These are phyloP conservation scores for Cryptococcus jaspeensis DNA, from an alignment of 1,284 basidiomycete genomes.

Conservation along the genomic window DNA sequence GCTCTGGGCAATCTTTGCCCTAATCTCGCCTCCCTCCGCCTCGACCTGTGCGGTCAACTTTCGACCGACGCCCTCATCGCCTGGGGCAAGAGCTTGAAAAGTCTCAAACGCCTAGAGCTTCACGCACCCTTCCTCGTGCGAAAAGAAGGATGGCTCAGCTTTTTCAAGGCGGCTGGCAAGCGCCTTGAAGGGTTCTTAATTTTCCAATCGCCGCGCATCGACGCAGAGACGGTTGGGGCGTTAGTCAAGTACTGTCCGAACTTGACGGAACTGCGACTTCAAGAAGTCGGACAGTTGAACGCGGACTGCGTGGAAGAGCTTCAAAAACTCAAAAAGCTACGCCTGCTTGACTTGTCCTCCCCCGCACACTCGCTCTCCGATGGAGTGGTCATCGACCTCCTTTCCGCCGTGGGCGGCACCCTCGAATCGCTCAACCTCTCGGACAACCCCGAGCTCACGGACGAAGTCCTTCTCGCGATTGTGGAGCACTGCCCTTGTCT, in stretches of 20 bases:
- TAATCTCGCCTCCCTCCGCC: slow-evolving; percentile 68
- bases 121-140: slow-evolving; percentile 87
- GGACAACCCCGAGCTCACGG: slow-evolving; percentile 61
- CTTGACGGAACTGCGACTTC: slow-evolving; percentile 70
- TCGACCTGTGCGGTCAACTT: slow-evolving; percentile 86
- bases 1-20: slow-evolving; percentile 76
- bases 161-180: slow-evolving; percentile 66
- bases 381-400: slow-evolving; percentile 60
- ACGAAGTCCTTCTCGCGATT: slow-evolving; percentile 63
- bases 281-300: slow-evolving; percentile 71
- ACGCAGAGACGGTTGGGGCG: slow-evolving; percentile 65
- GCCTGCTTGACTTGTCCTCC: slow-evolving; percentile 41
- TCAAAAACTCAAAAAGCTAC: slow-evolving; percentile 46
- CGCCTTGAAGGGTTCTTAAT: slow-evolving; percentile 72
- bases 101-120: slow-evolving; percentile 72
- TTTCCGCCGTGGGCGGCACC: slow-evolving; percentile 57
- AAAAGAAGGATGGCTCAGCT: slow-evolving; percentile 69
- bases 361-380: slow-evolving; percentile 56
- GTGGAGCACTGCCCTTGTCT: slow-evolving; percentile 59
- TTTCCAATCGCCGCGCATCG: slow-evolving; percentile 83
- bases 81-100: slow-evolving; percentile 65
- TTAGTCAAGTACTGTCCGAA: slow-evolving; percentile 65
- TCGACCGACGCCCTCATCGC: slow-evolving; percentile 65
- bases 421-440: slow-evolving; percentile 65
- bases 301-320: slow-evolving; percentile 64